Evolutionary conservation across 2,329 filamentous ascomycete genomes (phyloP).

Genomic region (Pseudonectria foliicola): DNA sequence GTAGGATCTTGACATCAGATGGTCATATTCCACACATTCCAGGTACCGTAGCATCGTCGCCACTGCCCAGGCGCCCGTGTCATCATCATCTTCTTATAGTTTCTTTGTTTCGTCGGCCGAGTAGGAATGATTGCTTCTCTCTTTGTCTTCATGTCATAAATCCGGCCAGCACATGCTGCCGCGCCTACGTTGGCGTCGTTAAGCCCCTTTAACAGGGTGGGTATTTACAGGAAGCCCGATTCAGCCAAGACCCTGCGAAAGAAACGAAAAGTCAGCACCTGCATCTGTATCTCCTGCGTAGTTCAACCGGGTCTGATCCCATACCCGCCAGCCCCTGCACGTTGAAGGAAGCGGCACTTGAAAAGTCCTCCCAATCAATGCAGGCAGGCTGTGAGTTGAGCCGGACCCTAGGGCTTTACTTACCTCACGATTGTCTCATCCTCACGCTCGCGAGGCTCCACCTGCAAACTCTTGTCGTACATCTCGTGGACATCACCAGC

Average conservation of each 20-base stretch:
- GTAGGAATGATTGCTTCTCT: no score
- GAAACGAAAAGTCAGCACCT: conserved; percentile 8
- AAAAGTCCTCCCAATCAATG: not conserved
- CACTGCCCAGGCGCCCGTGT: no score
- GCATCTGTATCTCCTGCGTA: conserved; percentile 3
- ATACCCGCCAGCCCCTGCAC: conserved; percentile 11
- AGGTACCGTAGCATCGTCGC: no score
- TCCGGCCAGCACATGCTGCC: conserved; percentile 4
- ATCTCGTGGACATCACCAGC: conserved; percentile 97
- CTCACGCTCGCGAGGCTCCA: conserved; percentile 92
- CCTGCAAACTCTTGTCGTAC: conserved; percentile 92
- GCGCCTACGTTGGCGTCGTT: conserved; percentile 7
- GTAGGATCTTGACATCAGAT: no score
- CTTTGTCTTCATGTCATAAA: not conserved
- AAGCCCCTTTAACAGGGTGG: conserved; percentile 5
- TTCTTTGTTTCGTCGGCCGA: no score
- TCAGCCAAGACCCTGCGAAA: conserved; percentile 49
- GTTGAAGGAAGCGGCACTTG: conserved; percentile 14
- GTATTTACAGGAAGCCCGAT: conserved; percentile 50
- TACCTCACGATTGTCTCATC: conserved; percentile 99
- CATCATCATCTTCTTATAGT: no score
- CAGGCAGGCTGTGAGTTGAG: conserved; percentile 3
- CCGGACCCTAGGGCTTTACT: conserved; percentile 30
- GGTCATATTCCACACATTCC: no score
- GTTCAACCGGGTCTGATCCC: not conserved